Conservation (phyloP, 768 basidiomycete genomes). For the Pulveroboletus ravenelii region DNA sequence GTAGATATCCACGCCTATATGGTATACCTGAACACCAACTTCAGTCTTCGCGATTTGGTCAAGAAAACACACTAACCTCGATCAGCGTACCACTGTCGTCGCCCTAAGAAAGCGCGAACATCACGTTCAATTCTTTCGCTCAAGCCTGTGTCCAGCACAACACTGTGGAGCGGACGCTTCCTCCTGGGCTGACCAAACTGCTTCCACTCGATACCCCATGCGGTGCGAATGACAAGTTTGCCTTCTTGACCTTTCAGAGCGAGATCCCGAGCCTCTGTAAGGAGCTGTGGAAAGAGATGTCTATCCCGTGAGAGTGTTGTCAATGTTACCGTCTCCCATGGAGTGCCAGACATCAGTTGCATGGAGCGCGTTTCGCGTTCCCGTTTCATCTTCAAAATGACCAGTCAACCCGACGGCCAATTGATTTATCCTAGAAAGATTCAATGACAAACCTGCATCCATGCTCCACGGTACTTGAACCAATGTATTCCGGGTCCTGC, state of each 20-base stretch:
- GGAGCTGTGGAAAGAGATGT: conserved; percentile 68
- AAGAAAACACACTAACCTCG: conserved; percentile 56
- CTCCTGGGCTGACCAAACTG: conserved; percentile 90
- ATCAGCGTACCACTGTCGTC: conserved; percentile 94
- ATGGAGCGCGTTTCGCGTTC: conserved; percentile 92
- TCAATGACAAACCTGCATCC: conserved; percentile 76
- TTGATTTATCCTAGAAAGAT: not conserved
- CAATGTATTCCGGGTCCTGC: conserved; percentile 95
- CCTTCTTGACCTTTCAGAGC: conserved; percentile 86
- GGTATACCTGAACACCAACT: conserved; percentile 69
- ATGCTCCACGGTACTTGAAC: conserved; percentile 83
- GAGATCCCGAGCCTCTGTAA: conserved; percentile 85
- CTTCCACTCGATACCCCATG: conserved; percentile 95
- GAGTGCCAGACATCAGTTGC: conserved; percentile 84
- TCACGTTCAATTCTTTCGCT: conserved; percentile 81
- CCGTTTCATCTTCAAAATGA: conserved; percentile 68
- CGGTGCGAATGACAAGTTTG: conserved; percentile 92
- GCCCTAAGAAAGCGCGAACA: conserved; percentile 71
- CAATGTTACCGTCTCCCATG: conserved; percentile 96
- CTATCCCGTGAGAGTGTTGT: conserved; percentile 90
- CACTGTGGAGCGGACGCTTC: conserved; percentile 82
- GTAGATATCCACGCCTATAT: conserved; percentile 90
- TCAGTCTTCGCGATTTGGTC: conserved; percentile 1
- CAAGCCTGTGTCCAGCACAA: conserved; percentile 80
- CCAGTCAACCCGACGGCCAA: not conserved